Conservation (phyloP, 495 filamentous ascomycete species). For the Aspergillus funiculosus region DNA sequence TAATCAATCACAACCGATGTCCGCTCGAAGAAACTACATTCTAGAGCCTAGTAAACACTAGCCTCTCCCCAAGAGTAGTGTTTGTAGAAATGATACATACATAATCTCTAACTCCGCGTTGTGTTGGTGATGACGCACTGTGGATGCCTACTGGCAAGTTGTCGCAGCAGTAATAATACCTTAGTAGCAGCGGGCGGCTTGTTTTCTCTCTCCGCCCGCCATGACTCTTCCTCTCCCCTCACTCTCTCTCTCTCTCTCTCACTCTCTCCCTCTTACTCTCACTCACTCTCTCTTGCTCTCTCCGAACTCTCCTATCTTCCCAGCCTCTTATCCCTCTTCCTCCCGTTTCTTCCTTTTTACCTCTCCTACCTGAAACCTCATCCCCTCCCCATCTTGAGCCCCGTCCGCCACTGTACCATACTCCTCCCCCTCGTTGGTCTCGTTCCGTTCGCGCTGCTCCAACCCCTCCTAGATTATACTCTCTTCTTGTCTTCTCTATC, state of each 20-base stretch:
- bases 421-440: neutral
- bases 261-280: conserved; percentile 2
- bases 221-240: conserved; percentile 5
- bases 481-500: neutral
- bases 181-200: no score
- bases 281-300: conserved; percentile 1
- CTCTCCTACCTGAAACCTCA: conserved; percentile 3
- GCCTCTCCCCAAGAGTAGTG: no score
- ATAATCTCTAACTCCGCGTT: no score
- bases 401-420: conserved; percentile 5
- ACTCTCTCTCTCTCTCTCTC: conserved; percentile 1
- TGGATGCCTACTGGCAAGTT: no score
- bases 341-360: conserved; percentile 5
- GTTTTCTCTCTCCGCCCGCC: conserved; percentile 5
- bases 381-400: neutral
- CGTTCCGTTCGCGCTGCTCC: no score
- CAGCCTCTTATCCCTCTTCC: conserved; percentile 6
- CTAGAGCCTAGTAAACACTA: no score
- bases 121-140: no score
- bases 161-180: no score
- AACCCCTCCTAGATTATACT: neutral
- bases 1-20: no score
- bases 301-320: conserved; percentile 3
- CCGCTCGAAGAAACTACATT: no score
- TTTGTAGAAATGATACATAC: no score